phyloP scores from a whole-genome alignment of 1,284 basidiomycete species.

The Ustilago nuda region DNA sequence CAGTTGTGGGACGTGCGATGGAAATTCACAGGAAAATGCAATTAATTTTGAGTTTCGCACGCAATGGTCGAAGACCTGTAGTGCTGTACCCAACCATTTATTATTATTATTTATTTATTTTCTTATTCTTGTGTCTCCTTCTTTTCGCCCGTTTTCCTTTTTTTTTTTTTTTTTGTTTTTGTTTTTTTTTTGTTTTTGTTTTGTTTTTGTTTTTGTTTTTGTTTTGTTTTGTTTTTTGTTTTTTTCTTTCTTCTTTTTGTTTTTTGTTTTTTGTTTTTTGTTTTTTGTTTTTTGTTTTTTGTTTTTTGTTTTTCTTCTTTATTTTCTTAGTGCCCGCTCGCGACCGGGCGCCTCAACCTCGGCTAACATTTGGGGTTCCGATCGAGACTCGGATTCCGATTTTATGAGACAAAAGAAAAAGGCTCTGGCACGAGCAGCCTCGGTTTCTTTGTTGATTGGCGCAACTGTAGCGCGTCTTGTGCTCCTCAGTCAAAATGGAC shows the following conservation, averaged over 20 bases:
- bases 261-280: background rate
- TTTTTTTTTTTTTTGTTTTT: background rate
- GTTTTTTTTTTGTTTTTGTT: background rate
- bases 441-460: background rate
- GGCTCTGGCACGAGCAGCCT: conserved; percentile 4
- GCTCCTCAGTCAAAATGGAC: background rate
- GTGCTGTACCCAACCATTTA: background rate
- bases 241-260: too few species aligned
- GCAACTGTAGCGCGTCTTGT: background rate
- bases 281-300: background rate
- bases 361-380: background rate
- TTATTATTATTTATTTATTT: background rate
- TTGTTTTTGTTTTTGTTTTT: background rate
- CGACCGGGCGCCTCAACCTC: background rate
- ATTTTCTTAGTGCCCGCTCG: background rate
- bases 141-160: too few species aligned
- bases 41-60: background rate
- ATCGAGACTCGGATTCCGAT: background rate
- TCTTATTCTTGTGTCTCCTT: background rate
- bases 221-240: background rate
- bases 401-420: background rate
- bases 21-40: background rate
- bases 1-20: background rate
- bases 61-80: background rate
- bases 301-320: background rate